Conservation (phyloP, 139 green algal genomes). For the Spirogloea muscicola region DNA sequence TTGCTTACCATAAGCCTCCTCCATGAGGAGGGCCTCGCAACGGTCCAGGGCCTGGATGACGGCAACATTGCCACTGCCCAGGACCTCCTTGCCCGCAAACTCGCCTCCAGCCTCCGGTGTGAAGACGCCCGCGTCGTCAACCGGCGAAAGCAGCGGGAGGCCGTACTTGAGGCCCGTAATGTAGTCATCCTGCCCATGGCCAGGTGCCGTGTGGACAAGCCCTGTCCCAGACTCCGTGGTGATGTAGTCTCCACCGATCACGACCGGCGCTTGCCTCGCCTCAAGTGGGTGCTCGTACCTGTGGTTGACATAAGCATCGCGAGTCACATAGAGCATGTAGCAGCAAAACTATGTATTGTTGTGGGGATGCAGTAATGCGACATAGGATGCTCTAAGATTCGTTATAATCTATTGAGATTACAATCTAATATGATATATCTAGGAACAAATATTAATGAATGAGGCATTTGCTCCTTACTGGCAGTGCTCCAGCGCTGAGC, state of each 20-base stretch:
- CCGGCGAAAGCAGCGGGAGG: constrained; percentile 84
- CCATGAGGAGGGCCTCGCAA: constrained; percentile 64
- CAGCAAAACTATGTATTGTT: too few species aligned
- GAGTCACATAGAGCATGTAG: too few species aligned
- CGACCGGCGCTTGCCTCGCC: constrained; percentile 68
- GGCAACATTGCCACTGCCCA: constrained; percentile 79
- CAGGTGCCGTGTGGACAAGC: constrained; percentile 93
- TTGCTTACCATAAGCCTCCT: constrained; percentile 76
- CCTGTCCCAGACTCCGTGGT: constrained; percentile 94
- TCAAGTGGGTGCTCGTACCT: constrained; percentile 89
- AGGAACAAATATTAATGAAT: neutral
- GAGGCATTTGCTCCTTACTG: neutral
- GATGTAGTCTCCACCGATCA: constrained; percentile 98
- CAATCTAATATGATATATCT: neutral
- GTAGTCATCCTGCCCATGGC: constrained; percentile 88
- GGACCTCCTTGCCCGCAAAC: constrained; percentile 79
- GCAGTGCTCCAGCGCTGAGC: constrained; percentile 61
- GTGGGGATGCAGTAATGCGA: too few species aligned
- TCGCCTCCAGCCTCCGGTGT: constrained; percentile 59
- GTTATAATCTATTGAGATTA: neutral
- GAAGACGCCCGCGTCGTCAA: constrained; percentile 92
- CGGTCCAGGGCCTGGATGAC: constrained; percentile 59
- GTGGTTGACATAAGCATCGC: neutral
- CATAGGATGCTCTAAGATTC: too few species aligned
- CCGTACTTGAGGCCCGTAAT: constrained; percentile 70